Percentiles rank a stretch among this genome's conserved stretches.
These are phyloP conservation scores for Tremella yokohamensis DNA, from an alignment of 768 basidiomycete genomes.

Conservation along the genomic window DNA sequence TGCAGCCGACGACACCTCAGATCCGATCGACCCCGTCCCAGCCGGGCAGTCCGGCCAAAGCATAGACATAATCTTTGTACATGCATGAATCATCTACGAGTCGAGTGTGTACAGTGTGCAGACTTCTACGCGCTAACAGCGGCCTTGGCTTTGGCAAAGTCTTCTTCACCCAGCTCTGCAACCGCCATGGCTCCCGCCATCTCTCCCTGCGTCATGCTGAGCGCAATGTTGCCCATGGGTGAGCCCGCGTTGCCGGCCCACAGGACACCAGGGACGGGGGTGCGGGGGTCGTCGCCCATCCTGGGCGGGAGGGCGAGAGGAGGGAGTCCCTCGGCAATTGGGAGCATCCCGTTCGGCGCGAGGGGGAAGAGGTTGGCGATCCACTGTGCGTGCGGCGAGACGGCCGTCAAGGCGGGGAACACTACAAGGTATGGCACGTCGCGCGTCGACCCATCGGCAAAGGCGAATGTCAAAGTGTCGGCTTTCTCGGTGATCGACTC, in stretches of 20 bases:
- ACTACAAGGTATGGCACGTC: conserved; percentile 20
- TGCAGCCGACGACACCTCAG: conserved; percentile 11
- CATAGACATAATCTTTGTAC: no score
- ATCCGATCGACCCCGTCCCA: no score
- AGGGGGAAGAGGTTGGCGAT: no score
- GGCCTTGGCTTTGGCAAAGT: conserved; percentile 2
- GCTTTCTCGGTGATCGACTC: conserved; percentile 11
- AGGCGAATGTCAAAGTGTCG: conserved; percentile 15
- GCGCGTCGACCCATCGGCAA: conserved; percentile 12
- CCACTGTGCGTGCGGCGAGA: conserved; percentile 1
- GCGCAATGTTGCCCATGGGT: conserved; percentile 23
- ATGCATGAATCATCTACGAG: no score
- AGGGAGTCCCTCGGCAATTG: conserved; percentile 3
- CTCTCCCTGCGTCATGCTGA: conserved; percentile 28
- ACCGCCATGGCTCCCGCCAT: conserved; percentile 20
- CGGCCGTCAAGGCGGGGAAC: conserved; percentile 15
- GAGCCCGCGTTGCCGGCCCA: conserved; percentile 35
- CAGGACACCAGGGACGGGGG: conserved; percentile 21
- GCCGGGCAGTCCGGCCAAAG: no score
- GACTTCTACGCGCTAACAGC: no score
- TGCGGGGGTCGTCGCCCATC: conserved; percentile 33
- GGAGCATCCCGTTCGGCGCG: neutral
- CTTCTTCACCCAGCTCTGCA: conserved; percentile 25
- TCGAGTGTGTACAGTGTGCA: no score
- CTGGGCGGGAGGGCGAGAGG: conserved; percentile 11